Conservation (phyloP, 768 basidiomycete genomes). For the Xerocomellus chrysenteron region DNA sequence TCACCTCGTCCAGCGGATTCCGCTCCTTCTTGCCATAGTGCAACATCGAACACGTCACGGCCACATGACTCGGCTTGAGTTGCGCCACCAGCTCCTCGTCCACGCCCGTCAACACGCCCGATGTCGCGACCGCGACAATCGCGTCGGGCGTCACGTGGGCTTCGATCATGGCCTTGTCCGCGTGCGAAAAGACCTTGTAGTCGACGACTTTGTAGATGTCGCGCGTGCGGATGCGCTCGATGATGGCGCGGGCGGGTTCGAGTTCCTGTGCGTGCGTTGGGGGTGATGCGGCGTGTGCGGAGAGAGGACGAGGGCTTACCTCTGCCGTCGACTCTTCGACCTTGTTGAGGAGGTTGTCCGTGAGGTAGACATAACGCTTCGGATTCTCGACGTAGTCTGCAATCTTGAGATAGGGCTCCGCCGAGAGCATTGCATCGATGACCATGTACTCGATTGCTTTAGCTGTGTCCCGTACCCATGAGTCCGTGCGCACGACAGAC, state of each 20-base stretch:
- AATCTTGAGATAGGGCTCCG: conserved; percentile 64
- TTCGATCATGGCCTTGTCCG: conserved; percentile 27
- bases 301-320: not conserved
- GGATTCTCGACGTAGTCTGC: conserved; percentile 57
- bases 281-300: no score
- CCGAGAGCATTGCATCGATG: conserved; percentile 70
- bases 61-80: conserved; percentile 50
- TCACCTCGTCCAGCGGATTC: conserved; percentile 68
- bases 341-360: conserved; percentile 60
- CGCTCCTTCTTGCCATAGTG: conserved; percentile 75
- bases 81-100: conserved; percentile 32
- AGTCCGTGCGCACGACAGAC: not conserved
- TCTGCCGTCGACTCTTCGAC: conserved; percentile 54
- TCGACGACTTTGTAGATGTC: conserved; percentile 73
- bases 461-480: conserved; percentile 37
- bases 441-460: conserved; percentile 84
- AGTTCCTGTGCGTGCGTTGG: conserved; percentile 49
- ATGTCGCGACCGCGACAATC: conserved; percentile 46
- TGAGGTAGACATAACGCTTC: conserved; percentile 59
- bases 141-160: conserved; percentile 35
- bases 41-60: conserved; percentile 62
- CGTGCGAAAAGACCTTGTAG: conserved; percentile 48
- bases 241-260: conserved; percentile 52
- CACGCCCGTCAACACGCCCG: conserved; percentile 23
- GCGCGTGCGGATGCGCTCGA: conserved; percentile 59